Evolutionary conservation across 345 rosid genomes (phyloP).

Genomic region (Linum tenue): DNA sequence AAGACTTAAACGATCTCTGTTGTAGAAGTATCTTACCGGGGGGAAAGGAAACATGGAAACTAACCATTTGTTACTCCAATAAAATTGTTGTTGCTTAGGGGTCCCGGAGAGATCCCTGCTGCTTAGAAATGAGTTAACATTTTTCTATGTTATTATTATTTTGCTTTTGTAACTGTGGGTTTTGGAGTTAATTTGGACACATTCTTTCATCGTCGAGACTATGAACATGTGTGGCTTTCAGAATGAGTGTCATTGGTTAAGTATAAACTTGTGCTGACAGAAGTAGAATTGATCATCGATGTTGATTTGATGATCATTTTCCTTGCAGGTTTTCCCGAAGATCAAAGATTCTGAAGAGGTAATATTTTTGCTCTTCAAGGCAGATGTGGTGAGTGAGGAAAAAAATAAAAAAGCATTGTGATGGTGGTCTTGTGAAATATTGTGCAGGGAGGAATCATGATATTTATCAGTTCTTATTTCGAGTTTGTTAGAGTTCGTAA

Average conservation of each 20-base stretch:
- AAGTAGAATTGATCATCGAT: no score
- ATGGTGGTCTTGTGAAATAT: neutral
- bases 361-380: slow-evolving; percentile 6
- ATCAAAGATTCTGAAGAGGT: slow-evolving; percentile 85
- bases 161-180: no score
- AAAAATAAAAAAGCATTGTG: neutral
- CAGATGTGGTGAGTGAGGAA: neutral
- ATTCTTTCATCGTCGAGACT: no score
- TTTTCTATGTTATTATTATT: no score
- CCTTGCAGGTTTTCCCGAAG: slow-evolving; percentile 82
- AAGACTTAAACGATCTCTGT: neutral
- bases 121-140: no score
- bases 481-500: slow-evolving; percentile 77
- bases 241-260: no score
- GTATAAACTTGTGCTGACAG: no score
- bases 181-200: no score
- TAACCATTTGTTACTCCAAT: neutral
- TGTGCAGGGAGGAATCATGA: slow-evolving; percentile 75
- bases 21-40: neutral
- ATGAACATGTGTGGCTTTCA: no score
- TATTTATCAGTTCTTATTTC: slow-evolving; percentile 76
- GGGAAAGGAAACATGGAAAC: neutral
- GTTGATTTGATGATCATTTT: slow-evolving; percentile 15
- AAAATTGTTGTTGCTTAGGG: no score
- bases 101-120: no score